These are phyloP conservation scores for Dichotomopilus funicola DNA, from an alignment of 2,329 filamentous ascomycete genomes.

Conservation along the genomic window DNA sequence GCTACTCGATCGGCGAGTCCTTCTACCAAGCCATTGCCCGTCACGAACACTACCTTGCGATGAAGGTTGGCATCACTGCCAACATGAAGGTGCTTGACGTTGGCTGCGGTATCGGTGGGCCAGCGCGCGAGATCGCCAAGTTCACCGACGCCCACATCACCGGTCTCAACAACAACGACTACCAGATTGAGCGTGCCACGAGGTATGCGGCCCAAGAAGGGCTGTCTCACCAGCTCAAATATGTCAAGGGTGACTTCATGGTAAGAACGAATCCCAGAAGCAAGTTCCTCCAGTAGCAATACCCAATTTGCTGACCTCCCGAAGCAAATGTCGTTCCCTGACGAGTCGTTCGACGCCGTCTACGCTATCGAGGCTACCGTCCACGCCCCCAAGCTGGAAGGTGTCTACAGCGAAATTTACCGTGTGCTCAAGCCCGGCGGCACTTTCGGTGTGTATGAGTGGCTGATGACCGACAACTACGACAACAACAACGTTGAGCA, in stretches of 20 bases:
- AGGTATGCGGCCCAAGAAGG: conserved; percentile 77
- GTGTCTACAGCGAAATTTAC: conserved; percentile 91
- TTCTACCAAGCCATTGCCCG: conserved; percentile 90
- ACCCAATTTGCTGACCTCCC: conserved; percentile 7
- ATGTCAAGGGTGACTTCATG: conserved; percentile 98
- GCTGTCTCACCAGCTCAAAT: conserved; percentile 70
- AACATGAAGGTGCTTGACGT: conserved; percentile 90
- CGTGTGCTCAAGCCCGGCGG: conserved; percentile 93
- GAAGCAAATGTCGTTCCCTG: conserved; percentile 91
- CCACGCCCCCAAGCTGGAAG: conserved; percentile 83
- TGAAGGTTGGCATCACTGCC: conserved; percentile 78
- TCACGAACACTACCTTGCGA: conserved; percentile 95
- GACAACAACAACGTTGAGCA: conserved; percentile 83
- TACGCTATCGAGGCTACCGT: conserved; percentile 97
- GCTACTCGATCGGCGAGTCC: conserved; percentile 77
- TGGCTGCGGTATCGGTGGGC: conserved; percentile 93
- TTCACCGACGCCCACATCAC: conserved; percentile 86
- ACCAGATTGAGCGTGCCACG: conserved; percentile 93
- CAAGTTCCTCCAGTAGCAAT: not conserved
- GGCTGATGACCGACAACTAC: conserved; percentile 96
- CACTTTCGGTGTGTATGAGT: conserved; percentile 95
- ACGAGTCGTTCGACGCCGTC: conserved; percentile 87
- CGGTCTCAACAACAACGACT: conserved; percentile 98
- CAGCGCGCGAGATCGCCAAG: conserved; percentile 91
- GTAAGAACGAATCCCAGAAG: conserved; percentile 29